phyloP scores from a whole-genome alignment of 2,329 filamentous ascomycete species.

The Hymenoscyphus infarciens region DNA sequence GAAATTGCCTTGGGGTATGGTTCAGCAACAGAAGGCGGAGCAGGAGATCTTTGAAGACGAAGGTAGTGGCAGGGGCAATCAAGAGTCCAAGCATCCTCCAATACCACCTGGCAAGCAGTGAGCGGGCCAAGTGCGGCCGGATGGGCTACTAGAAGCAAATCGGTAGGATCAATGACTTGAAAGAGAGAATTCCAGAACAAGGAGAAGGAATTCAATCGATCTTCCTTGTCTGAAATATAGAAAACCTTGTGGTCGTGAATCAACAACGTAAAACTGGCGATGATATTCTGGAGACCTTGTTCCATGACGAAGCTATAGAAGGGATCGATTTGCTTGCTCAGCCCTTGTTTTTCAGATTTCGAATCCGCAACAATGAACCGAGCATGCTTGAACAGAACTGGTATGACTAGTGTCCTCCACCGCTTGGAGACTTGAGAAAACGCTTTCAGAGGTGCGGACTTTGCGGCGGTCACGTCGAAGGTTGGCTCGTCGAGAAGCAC shows the following conservation, averaged over 20 bases:
- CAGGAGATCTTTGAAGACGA: slow-evolving; percentile 37
- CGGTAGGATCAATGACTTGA: slow-evolving; percentile 47
- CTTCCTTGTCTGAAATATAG: slow-evolving; percentile 14
- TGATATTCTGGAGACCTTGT: slow-evolving; percentile 36
- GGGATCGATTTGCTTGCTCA: slow-evolving; percentile 24
- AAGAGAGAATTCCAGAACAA: slow-evolving; percentile 56
- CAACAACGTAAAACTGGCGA: slow-evolving; percentile 47
- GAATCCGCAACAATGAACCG: slow-evolving; percentile 39
- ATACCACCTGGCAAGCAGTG: slow-evolving; percentile 53
- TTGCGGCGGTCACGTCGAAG: slow-evolving; percentile 40
- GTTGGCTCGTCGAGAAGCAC: slow-evolving; percentile 48
- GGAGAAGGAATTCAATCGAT: slow-evolving; percentile 16
- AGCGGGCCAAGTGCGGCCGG: slow-evolving; percentile 60
- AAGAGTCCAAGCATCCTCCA: slow-evolving; percentile 61
- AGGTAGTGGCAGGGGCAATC: slow-evolving; percentile 61
- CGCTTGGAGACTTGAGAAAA: slow-evolving; percentile 50
- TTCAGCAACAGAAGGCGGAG: background rate
- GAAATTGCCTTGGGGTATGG: background rate
- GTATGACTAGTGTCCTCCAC: slow-evolving; percentile 51
- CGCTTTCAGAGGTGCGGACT: slow-evolving; percentile 48
- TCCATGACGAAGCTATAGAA: slow-evolving; percentile 38
- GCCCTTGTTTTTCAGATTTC: slow-evolving; percentile 11
- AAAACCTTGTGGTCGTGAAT: slow-evolving; percentile 32
- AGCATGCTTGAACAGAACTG: slow-evolving; percentile 55
- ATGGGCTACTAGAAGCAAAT: slow-evolving; percentile 57